Base-by-base conservation (phyloP, 2,329 filamentous ascomycete genomes). In the Diaporthe humulicola region DNA sequence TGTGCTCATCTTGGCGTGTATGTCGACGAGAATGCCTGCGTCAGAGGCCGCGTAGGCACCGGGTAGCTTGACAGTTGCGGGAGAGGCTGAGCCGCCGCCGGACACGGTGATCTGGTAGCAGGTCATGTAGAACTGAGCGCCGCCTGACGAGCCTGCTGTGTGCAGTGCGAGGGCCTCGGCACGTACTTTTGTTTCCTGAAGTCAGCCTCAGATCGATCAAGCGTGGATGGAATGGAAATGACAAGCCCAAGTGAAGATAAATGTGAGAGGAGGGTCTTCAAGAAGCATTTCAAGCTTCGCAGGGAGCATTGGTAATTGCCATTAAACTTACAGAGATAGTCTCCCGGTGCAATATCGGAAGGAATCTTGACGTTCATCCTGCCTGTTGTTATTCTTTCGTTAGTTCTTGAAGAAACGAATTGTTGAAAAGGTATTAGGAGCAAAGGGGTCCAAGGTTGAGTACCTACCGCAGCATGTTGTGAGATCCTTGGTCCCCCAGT, bases 151-250 rank as follows among this genome's bases (percentile, higher is more conserved):
- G 7, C 79, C 79, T 7, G 86, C 86, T 10, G 84, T 81, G 77
- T 89, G 87, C 25, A 89, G 81, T 4, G 87, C 87, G 61, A 89
- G 85, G 14, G 83, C 85, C 79, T 89, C 87, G 28, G 87, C 86
- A 48, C 87, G 83, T 28, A 89, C 81, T 69, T 67, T 69, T 22
- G 4, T 38, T 30, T 36, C 1, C 4, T 25, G 22, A 22, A 17
- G 33, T 69, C 4, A 69, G 45, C 22, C 22, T 12, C 19, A 1
- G n/a, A 30, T 14, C 14, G 48, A 38, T 14, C 8, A 19, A 40
- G n/a, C 19, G 8, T 64, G 15, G 33, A 25, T 9, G 33, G 14
- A 7, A 52, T 48, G 30, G 38, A 9, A 67, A 5, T 3, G 22
- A 10, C 28, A n/a, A 66, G 42, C 10, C 25, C 19, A 36, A 36